A percentile compares a stretch with the other conserved stretches of the same genome.
Evolutionary conservation across 2,329 filamentous ascomycete genomes (phyloP).

Genomic region (Xylaria sp.): DNA sequence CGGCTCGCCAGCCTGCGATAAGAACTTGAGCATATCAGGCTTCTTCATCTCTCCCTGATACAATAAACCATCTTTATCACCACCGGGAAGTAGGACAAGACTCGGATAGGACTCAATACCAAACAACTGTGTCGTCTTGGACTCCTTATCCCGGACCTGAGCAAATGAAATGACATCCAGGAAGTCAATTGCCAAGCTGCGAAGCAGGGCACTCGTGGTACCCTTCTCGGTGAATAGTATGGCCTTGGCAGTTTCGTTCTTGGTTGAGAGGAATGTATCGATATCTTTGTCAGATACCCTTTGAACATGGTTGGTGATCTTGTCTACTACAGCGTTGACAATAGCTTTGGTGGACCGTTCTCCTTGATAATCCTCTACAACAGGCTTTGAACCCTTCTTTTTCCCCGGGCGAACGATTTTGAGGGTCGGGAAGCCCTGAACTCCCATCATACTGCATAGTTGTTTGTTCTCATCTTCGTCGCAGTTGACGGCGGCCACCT

Average conservation of each 20-base stretch:
- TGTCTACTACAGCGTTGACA: conserved; percentile 82
- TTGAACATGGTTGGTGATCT: conserved; percentile 92
- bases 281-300: conserved; percentile 82
- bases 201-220: conserved; percentile 82
- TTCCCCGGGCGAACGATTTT: conserved; percentile 89
- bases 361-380: conserved; percentile 91
- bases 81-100: conserved; percentile 80
- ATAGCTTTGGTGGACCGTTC: conserved; percentile 85
- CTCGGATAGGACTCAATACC: conserved; percentile 82
- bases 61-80: conserved; percentile 72
- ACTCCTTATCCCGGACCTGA: conserved; percentile 86
- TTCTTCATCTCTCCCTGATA: conserved; percentile 91
- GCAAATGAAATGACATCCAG: conserved; percentile 80
- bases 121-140: conserved; percentile 75
- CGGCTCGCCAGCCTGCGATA: conserved; percentile 80
- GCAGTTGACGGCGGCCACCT: conserved; percentile 94
- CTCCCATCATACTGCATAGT: conserved; percentile 84
- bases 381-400: conserved; percentile 73
- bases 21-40: conserved; percentile 80
- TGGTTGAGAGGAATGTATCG: conserved; percentile 75
- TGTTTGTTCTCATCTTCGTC: conserved; percentile 93
- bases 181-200: conserved; percentile 90
- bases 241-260: conserved; percentile 79
- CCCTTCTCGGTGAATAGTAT: conserved; percentile 96
- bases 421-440: conserved; percentile 94